Conservation (phyloP, 257 asterid genomes). For the Osmanthus fragrans region DNA sequence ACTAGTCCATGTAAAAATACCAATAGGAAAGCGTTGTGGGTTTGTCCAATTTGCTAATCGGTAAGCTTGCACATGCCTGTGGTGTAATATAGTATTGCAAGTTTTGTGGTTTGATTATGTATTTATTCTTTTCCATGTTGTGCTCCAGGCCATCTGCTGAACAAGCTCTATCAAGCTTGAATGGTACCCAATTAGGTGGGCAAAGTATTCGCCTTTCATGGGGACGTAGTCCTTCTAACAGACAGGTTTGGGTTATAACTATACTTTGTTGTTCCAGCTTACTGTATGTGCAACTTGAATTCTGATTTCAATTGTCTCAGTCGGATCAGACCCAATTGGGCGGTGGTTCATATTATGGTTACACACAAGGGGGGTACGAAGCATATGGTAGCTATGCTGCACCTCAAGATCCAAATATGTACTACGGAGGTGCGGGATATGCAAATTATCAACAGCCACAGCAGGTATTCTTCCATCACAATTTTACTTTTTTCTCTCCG, state of each 20-base stretch:
- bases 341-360: conserved; percentile 56
- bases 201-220: conserved; percentile 85
- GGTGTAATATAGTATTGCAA: background rate
- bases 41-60: conserved; percentile 88
- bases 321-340: conserved; percentile 71
- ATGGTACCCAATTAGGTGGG: conserved; percentile 73
- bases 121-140: conserved; percentile 15
- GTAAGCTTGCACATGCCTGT: conserved; percentile 29
- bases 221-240: conserved; percentile 95
- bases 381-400: conserved; percentile 80
- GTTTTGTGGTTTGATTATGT: background rate
- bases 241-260: conserved; percentile 48
- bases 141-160: conserved; percentile 65
- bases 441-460: conserved; percentile 77
- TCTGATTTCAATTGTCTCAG: conserved; percentile 31
- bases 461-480: conserved; percentile 44
- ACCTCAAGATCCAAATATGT: conserved; percentile 83
- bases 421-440: conserved; percentile 82
- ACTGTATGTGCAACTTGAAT: background rate
- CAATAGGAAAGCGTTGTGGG: conserved; percentile 89
- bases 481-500: background rate
- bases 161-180: conserved; percentile 63
- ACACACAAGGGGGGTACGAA: conserved; percentile 77
- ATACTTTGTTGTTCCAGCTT: background rate
- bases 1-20: conserved; percentile 78